These are phyloP conservation scores for Citrus hindsii DNA, from an alignment of 345 rosid species.

Conservation along the genomic window DNA sequence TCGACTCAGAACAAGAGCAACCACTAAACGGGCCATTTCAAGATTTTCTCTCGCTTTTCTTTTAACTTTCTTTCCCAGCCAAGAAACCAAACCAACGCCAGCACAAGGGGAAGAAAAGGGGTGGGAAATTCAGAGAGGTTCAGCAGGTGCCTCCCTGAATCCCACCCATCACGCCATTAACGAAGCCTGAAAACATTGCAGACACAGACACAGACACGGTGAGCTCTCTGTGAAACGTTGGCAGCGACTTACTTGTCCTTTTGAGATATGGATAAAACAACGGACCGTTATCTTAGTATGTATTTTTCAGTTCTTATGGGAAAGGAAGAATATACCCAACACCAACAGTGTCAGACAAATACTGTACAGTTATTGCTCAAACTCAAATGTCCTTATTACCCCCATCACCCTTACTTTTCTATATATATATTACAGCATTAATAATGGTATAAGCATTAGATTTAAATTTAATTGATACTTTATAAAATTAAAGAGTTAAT, in stretches of 20 bases:
- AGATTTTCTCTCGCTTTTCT: constrained; percentile 8
- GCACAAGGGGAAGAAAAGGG: background rate
- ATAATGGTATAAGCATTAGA: too few species aligned
- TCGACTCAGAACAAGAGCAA: constrained; percentile 18
- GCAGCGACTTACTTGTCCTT: background rate
- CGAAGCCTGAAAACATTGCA: constrained; percentile 50
- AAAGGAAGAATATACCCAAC: constrained; percentile 35
- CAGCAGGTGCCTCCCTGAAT: constrained; percentile 43
- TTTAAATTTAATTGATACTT: too few species aligned
- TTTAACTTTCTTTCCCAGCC: constrained; percentile 13
- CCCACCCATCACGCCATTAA: constrained; percentile 55
- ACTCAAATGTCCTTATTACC: background rate
- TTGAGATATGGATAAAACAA: background rate
- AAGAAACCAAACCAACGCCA: constrained; percentile 7
- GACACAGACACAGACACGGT: background rate
- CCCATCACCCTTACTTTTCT: background rate
- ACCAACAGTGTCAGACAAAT: constrained; percentile 44
- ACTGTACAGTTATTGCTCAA: background rate
- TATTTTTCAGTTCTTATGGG: constrained; percentile 10
- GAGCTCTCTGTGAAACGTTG: background rate
- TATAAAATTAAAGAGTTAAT: too few species aligned
- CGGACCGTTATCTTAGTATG: constrained; percentile 6
- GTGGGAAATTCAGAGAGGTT: constrained; percentile 47
- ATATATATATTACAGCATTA: too few species aligned
- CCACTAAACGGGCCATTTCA: background rate